Conservation (phyloP, 768 basidiomycete species). For the Erythrobasidium yunnanense region DNA sequence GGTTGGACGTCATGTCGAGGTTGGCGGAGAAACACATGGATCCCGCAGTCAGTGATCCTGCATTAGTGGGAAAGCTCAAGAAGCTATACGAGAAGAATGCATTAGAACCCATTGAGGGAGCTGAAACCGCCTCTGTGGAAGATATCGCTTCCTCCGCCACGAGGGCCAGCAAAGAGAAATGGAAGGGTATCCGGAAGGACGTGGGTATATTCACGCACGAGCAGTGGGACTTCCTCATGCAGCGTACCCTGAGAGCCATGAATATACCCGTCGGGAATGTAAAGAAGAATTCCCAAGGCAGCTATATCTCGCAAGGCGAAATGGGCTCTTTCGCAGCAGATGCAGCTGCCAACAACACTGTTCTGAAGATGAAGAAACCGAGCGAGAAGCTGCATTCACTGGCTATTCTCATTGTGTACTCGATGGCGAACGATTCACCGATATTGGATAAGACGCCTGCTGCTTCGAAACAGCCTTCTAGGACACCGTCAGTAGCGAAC, state of each 20-base stretch:
- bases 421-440: slow-evolving; percentile 72
- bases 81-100: not conserved
- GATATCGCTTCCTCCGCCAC: not conserved
- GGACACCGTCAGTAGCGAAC: slow-evolving; percentile 39
- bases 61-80: slow-evolving; percentile 35
- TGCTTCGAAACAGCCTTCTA: slow-evolving; percentile 44
- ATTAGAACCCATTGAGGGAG: not conserved
- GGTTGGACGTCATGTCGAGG: slow-evolving; percentile 68
- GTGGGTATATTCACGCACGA: slow-evolving; percentile 73
- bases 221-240: slow-evolving; percentile 78
- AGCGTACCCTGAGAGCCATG: slow-evolving; percentile 56
- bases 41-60: slow-evolving; percentile 64
- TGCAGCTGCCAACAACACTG: slow-evolving; percentile 60
- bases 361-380: slow-evolving; percentile 49
- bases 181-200: slow-evolving; percentile 56
- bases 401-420: slow-evolving; percentile 76
- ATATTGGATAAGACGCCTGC: slow-evolving; percentile 49
- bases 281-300: slow-evolving; percentile 33
- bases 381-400: slow-evolving; percentile 52
- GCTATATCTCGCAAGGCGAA: slow-evolving; percentile 28
- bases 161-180: slow-evolving; percentile 44
- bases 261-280: slow-evolving; percentile 42
- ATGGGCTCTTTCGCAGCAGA: slow-evolving; percentile 46
- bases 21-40: slow-evolving; percentile 71
- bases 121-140: not conserved